Percentiles rank a stretch among this genome's conserved stretches.
phyloP scores from a whole-genome alignment of 2,329 filamentous ascomycete species.

The Trematosphaeria pertusa region DNA sequence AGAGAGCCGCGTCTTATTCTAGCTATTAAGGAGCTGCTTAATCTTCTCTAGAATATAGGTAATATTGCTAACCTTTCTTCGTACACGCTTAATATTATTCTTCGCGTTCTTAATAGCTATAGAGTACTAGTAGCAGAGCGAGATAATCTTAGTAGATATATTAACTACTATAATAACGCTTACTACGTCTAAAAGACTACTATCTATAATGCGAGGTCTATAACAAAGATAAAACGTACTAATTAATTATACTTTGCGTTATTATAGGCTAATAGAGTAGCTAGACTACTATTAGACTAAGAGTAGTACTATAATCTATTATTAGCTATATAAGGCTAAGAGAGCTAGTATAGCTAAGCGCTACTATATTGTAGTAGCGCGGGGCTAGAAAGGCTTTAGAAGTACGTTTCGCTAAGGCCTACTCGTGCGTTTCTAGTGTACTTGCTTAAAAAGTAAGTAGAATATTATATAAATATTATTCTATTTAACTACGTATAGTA shows the following conservation, averaged over 20 bases:
- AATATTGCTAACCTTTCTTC: constrained; percentile 33
- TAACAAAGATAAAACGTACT: neutral
- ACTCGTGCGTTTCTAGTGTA: neutral
- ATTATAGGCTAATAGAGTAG: constrained; percentile 11
- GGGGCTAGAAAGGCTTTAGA: neutral
- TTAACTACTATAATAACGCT: constrained; percentile 49
- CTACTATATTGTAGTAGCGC: constrained; percentile 10
- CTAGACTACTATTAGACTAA: constrained; percentile 11
- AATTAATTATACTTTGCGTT: constrained; percentile 5
- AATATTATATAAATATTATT: neutral
- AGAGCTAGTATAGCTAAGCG: constrained; percentile 14
- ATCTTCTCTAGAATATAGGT: constrained; percentile 31
- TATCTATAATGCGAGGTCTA: constrained; percentile 35
- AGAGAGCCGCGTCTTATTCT: constrained; percentile 31
- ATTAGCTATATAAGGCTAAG: constrained; percentile 11
- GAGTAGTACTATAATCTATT: constrained; percentile 13
- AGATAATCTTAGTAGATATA: constrained; percentile 46
- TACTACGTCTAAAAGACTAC: constrained; percentile 41
- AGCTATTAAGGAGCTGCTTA: constrained; percentile 33
- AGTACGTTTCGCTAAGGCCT: constrained; percentile 3
- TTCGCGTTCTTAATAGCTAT: constrained; percentile 28
- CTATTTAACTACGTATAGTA: neutral
- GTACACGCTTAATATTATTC: constrained; percentile 43
- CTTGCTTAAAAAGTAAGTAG: neutral
- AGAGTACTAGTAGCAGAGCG: constrained; percentile 47